Conservation (phyloP, 371 early-diverging fungal species). For the Coemansia sp. region DNA sequence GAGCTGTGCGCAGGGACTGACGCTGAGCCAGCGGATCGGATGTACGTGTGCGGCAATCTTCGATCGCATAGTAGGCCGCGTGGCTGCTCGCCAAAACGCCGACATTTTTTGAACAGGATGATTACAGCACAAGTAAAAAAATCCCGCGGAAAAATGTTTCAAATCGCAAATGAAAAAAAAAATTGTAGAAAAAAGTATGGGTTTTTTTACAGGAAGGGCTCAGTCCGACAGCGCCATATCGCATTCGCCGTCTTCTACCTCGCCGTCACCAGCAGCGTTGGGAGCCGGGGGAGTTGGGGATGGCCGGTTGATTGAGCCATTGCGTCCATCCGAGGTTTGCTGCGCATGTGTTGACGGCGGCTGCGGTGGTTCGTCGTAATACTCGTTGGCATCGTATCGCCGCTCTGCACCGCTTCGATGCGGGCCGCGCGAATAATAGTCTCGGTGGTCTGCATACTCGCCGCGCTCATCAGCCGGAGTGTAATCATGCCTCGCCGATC, state of each 20-base stretch:
- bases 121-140: too few species aligned
- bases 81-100: too few species aligned
- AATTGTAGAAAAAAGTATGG: background rate
- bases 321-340: background rate
- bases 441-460: background rate
- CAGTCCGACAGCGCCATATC: constrained; percentile 48
- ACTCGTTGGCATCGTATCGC: background rate
- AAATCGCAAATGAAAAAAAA: too few species aligned
- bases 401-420: background rate
- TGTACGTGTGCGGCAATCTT: too few species aligned
- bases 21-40: background rate
- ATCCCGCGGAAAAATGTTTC: too few species aligned
- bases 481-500: background rate
- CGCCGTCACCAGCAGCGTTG: constrained; percentile 1
- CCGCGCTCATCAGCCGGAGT: background rate
- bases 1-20: background rate
- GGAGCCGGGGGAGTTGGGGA: too few species aligned
- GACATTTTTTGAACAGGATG: too few species aligned
- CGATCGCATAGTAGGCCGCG: too few species aligned
- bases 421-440: background rate
- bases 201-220: background rate
- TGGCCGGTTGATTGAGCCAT: background rate
- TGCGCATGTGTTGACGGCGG: background rate
- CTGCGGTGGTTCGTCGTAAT: background rate
- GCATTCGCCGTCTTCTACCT: constrained; percentile 44